phyloP scores from a whole-genome alignment of 495 filamentous ascomycete species.

The Cudoniella acicularis region DNA sequence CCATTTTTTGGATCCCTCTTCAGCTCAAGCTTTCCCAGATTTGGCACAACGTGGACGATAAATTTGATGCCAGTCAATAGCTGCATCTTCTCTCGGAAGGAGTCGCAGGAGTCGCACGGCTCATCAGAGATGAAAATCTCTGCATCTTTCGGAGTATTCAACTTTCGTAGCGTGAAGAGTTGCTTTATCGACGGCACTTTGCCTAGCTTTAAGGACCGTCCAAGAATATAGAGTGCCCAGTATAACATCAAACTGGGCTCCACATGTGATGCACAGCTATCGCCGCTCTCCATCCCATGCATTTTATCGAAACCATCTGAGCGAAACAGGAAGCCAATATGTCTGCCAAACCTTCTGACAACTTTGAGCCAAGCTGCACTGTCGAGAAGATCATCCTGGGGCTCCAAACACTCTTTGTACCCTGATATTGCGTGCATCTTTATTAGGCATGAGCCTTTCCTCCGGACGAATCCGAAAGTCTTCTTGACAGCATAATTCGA shows the following conservation, averaged over 20 bases:
- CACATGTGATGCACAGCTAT: background rate
- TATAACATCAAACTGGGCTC: background rate
- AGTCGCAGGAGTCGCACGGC: background rate
- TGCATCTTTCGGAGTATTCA: background rate
- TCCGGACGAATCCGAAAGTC: too few relatives aligned
- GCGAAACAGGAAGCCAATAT: background rate
- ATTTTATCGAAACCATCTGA: background rate
- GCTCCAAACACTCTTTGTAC: too few relatives aligned
- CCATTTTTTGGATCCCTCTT: too few relatives aligned
- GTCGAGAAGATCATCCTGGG: background rate
- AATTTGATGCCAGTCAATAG: background rate
- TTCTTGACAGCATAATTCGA: too few relatives aligned
- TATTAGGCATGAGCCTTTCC: too few relatives aligned
- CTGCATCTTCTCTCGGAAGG: background rate
- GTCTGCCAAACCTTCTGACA: background rate
- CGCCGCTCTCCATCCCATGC: background rate
- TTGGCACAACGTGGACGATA: background rate
- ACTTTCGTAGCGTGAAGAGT: background rate
- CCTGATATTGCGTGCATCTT: too few relatives aligned
- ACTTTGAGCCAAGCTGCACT: background rate
- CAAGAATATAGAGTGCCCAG: background rate
- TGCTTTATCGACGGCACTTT: too few relatives aligned
- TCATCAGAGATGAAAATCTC: background rate
- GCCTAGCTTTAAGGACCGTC: background rate
- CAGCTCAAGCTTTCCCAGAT: too few relatives aligned